Evolutionary conservation across 1,284 basidiomycete species (phyloP).

Genomic region (Marasmius sp.): DNA sequence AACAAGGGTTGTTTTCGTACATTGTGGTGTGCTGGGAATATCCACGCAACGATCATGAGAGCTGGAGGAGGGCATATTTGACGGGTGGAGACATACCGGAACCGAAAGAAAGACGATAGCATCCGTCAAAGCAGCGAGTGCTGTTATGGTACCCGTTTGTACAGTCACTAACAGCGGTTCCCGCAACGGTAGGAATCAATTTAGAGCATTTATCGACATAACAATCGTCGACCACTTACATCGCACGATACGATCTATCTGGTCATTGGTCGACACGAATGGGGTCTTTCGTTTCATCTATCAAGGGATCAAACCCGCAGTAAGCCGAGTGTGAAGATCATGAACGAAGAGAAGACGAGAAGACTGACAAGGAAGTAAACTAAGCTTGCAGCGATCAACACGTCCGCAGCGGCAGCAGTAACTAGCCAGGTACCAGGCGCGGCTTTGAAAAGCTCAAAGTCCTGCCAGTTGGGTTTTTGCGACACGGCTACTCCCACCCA

Average conservation of each 20-base stretch:
- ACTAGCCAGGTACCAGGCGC: conserved; percentile 10
- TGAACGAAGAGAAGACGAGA: neutral
- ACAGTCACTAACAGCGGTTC: conserved; percentile 3
- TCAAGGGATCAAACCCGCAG: neutral
- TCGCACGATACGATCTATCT: conserved; percentile 8
- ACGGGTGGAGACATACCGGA: neutral
- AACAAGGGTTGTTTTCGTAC: neutral
- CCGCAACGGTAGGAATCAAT: neutral
- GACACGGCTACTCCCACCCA: conserved; percentile 3
- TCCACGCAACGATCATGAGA: neutral
- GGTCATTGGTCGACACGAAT: neutral
- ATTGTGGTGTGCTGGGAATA: conserved; percentile 2
- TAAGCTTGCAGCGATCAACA: conserved; percentile 7
- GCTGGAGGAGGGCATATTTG: neutral
- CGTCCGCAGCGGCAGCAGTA: conserved; percentile 9
- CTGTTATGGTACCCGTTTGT: conserved; percentile 13
- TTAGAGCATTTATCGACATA: neutral
- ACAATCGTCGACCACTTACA: neutral
- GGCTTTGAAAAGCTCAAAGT: neutral
- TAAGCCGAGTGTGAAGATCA: neutral
- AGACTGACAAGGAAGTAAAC: conserved; percentile 7
- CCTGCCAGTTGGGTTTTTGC: neutral
- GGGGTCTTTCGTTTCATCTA: conserved; percentile 6
- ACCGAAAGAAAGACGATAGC: conserved; percentile 10
- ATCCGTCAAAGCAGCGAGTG: conserved; percentile 11